Conservation (phyloP, 345 rosid genomes). For the Diplotaxis tenuifolia region DNA sequence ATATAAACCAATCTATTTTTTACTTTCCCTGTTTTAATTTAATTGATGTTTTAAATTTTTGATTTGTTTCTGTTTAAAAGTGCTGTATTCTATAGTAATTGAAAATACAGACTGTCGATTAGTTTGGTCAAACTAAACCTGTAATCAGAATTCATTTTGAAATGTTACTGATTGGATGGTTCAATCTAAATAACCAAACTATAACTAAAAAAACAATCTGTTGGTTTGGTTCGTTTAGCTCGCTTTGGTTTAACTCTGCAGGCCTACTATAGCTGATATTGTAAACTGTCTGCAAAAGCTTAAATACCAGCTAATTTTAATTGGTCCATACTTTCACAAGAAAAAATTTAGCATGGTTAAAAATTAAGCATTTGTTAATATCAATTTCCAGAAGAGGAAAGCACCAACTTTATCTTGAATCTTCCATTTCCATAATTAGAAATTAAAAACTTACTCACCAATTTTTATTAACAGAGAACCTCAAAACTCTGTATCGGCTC, state of each 20-base stretch:
- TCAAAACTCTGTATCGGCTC: too few species aligned
- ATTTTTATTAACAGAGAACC: too few species aligned
- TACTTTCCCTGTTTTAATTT: too few species aligned
- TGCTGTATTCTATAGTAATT: too few species aligned
- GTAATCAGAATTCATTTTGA: not conserved
- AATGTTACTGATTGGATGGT: not conserved
- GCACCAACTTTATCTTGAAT: not conserved
- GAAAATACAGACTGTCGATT: not conserved
- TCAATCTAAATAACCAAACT: not conserved
- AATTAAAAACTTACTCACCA: slow-evolving; percentile 5
- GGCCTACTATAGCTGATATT: not conserved
- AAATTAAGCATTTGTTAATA: not conserved
- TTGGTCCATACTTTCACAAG: too few species aligned
- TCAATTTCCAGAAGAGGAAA: slow-evolving; percentile 7
- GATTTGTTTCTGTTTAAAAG: too few species aligned
- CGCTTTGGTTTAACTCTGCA: not conserved
- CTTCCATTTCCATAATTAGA: not conserved
- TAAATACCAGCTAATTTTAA: not conserved
- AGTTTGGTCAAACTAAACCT: not conserved
- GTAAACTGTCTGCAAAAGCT: not conserved
- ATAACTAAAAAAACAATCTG: not conserved
- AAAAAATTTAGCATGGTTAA: not conserved
- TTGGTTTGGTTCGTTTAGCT: not conserved
- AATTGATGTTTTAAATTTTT: too few species aligned
- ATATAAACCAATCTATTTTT: not conserved